Evolutionary conservation across 2,329 filamentous ascomycete genomes (phyloP).

Genomic region (Sporothrix dimorphospora): DNA sequence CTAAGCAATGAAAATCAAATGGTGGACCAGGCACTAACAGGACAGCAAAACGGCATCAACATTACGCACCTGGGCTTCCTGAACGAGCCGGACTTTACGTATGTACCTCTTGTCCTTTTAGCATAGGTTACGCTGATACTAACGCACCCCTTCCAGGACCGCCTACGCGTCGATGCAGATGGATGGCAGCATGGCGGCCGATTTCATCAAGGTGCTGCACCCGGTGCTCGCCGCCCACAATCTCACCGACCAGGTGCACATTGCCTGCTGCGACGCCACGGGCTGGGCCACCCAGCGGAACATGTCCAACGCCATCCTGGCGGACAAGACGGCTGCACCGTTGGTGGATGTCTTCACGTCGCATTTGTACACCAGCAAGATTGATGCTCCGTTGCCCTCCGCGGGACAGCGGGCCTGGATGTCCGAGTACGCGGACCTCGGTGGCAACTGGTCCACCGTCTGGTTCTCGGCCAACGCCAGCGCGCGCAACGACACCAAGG

Average conservation of each 20-base stretch:
- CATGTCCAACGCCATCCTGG: slow-evolving; percentile 41
- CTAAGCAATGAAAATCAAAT: too few relatives aligned
- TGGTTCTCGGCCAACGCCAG: slow-evolving; percentile 48
- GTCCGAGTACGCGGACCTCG: slow-evolving; percentile 52
- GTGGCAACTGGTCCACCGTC: slow-evolving; percentile 44
- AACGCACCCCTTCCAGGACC: slow-evolving; percentile 29
- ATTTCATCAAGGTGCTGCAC: slow-evolving; percentile 46
- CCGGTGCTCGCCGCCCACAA: slow-evolving; percentile 46
- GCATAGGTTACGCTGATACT: too few relatives aligned
- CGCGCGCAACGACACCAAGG: not conserved
- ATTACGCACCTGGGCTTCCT: slow-evolving; percentile 41
- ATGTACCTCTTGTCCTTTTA: slow-evolving; percentile 11
- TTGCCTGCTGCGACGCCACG: slow-evolving; percentile 51
- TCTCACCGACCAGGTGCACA: slow-evolving; percentile 41
- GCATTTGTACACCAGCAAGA: slow-evolving; percentile 48
- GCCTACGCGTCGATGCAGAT: slow-evolving; percentile 39
- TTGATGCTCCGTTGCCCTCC: slow-evolving; percentile 41
- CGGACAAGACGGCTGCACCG: slow-evolving; percentile 35
- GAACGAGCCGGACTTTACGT: slow-evolving; percentile 40
- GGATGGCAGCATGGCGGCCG: slow-evolving; percentile 46
- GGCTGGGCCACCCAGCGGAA: slow-evolving; percentile 42
- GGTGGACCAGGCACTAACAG: not conserved
- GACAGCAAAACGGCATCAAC: slow-evolving; percentile 31
- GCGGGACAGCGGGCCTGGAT: slow-evolving; percentile 47
- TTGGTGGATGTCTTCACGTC: slow-evolving; percentile 47